These are phyloP conservation scores for Mrakia blollopis DNA, from an alignment of 768 basidiomycete species.

Conservation along the genomic window DNA sequence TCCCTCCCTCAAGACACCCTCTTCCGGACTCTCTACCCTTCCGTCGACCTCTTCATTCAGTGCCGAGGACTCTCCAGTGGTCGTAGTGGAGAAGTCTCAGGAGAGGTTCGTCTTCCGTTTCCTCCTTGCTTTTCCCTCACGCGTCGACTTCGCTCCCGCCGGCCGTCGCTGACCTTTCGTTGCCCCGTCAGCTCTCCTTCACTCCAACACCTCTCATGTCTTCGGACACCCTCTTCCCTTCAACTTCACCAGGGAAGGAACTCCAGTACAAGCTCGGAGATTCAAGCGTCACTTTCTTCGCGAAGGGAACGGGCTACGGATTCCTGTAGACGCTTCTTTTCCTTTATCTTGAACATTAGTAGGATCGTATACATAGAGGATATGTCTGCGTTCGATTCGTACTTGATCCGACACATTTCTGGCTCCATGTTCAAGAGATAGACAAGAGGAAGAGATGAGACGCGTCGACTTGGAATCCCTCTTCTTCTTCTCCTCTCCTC, in stretches of 20 bases:
- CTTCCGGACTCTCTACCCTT: constrained; percentile 15
- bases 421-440: too few species aligned
- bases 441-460: background rate
- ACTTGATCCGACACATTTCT: too few species aligned
- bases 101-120: background rate
- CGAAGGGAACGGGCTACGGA: constrained; percentile 29
- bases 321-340: constrained; percentile 29
- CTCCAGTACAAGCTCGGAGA: constrained; percentile 32
- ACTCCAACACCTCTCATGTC: too few species aligned
- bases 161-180: background rate
- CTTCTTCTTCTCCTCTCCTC: too few species aligned
- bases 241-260: constrained; percentile 22
- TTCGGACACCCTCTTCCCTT: background rate
- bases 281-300: constrained; percentile 15
- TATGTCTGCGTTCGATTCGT: too few species aligned
- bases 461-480: too few species aligned
- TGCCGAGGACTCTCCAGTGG: constrained; percentile 21
- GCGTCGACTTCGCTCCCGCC: background rate
- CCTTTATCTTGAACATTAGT: too few species aligned
- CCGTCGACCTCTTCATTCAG: constrained; percentile 23
- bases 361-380: too few species aligned
- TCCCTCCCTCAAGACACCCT: constrained; percentile 12
- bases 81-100: constrained; percentile 23
- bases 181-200: constrained; percentile 4
- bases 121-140: background rate